These are phyloP conservation scores for Calonectria pauciramosa DNA, from an alignment of 2,329 filamentous ascomycete species.

Conservation along the genomic window DNA sequence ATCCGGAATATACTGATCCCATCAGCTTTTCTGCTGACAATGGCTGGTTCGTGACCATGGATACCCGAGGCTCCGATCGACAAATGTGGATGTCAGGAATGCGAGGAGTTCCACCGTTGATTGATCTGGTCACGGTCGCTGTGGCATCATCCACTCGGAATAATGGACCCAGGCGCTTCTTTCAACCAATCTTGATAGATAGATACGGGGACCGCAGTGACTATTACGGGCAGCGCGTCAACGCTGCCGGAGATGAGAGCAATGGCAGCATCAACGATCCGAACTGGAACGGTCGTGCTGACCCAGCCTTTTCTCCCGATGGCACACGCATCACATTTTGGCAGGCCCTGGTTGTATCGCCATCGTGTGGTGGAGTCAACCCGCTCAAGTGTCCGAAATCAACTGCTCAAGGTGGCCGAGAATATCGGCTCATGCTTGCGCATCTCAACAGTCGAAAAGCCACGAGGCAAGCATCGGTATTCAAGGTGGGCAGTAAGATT, in stretches of 20 bases:
- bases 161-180: conserved; percentile 61
- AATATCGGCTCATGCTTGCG: conserved; percentile 59
- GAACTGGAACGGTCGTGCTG: conserved; percentile 62
- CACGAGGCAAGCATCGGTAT: conserved; percentile 40
- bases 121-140: conserved; percentile 51
- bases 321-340: conserved; percentile 59
- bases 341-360: conserved; percentile 54
- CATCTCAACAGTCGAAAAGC: conserved; percentile 47
- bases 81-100: conserved; percentile 57
- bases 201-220: conserved; percentile 57
- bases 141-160: conserved; percentile 58
- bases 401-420: conserved; percentile 55
- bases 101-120: conserved; percentile 58
- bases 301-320: conserved; percentile 58
- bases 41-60: conserved; percentile 58
- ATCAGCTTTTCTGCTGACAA: conserved; percentile 58
- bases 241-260: conserved; percentile 51
- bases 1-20: conserved; percentile 61
- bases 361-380: conserved; percentile 59
- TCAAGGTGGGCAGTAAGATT: not conserved
- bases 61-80: conserved; percentile 57
- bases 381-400: conserved; percentile 57
- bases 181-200: conserved; percentile 60
- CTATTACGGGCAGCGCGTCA: conserved; percentile 61
- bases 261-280: conserved; percentile 58